phyloP scores from a whole-genome alignment of 139 green algal species.

The Asterochloris erici region DNA sequence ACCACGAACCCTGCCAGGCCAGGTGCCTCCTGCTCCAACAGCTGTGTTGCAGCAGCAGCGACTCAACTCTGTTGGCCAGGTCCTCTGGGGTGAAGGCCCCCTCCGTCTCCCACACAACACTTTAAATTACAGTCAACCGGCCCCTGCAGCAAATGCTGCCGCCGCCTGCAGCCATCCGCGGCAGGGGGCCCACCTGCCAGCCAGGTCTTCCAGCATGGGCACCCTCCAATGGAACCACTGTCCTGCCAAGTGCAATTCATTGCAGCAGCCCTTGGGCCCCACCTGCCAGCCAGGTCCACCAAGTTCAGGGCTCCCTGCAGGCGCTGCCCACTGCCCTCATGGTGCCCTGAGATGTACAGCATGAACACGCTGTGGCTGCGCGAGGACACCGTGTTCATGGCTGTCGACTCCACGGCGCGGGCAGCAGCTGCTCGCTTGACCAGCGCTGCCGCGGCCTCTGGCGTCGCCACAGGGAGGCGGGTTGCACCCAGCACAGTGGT shows the following conservation, averaged over 20 bases:
- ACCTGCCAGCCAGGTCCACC: conserved; percentile 91
- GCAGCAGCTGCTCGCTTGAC: conserved; percentile 58
- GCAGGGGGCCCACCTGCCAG: not conserved
- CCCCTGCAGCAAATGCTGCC: not conserved
- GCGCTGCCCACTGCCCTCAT: conserved; percentile 57
- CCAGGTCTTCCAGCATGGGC: conserved; percentile 37
- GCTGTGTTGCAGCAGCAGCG: too few species aligned
- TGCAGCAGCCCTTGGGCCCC: not conserved
- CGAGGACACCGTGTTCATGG: conserved; percentile 91
- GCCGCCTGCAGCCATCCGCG: too few species aligned
- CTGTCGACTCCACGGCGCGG: conserved; percentile 75
- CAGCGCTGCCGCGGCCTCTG: conserved; percentile 57
- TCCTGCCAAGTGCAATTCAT: not conserved
- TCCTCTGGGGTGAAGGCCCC: too few species aligned
- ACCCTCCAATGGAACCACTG: too few species aligned
- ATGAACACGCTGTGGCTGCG: conserved; percentile 94
- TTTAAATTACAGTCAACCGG: not conserved
- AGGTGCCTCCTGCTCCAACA: too few species aligned
- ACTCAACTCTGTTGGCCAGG: too few species aligned
- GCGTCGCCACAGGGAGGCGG: conserved; percentile 47
- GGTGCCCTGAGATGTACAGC: conserved; percentile 83
- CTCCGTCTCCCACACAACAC: not conserved
- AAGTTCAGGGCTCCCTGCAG: conserved; percentile 85
- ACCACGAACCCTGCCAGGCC: too few species aligned
- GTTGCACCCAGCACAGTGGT: conserved; percentile 57